These are phyloP conservation scores for Gracilariopsis chorda DNA, from an alignment of 23 red algal species.

Conservation along the genomic window DNA sequence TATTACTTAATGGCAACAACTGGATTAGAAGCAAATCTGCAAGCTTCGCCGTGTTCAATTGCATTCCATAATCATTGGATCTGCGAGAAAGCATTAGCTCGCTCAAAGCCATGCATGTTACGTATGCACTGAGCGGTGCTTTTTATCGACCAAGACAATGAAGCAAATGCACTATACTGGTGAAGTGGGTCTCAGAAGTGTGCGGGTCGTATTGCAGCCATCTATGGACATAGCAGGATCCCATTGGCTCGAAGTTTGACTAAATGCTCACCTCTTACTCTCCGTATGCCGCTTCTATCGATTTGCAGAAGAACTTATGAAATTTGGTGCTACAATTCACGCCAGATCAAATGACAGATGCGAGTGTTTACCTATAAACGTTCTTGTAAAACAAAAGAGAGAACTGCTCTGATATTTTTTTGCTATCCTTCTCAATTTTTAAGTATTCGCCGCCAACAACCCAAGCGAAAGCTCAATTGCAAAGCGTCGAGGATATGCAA, in stretches of 20 bases:
- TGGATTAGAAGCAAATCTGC: too few species aligned
- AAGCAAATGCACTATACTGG: slow-evolving; percentile 28
- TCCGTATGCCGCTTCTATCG: slow-evolving; percentile 62
- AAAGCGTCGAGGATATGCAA: slow-evolving; percentile 67
- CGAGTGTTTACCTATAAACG: slow-evolving; percentile 66
- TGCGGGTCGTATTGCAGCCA: slow-evolving; percentile 73
- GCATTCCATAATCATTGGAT: too few species aligned
- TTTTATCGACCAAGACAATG: slow-evolving; percentile 25
- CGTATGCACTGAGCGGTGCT: slow-evolving; percentile 30
- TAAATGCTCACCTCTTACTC: slow-evolving; percentile 57
- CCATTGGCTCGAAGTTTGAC: slow-evolving; percentile 75
- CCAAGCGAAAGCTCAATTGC: slow-evolving; percentile 60
- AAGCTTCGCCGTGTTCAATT: too few species aligned
- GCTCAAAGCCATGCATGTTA: slow-evolving; percentile 20
- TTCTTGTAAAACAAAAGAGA: slow-evolving; percentile 32
- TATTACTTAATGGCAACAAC: too few species aligned
- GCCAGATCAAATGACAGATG: slow-evolving; percentile 56
- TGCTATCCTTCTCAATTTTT: slow-evolving; percentile 58
- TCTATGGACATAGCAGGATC: slow-evolving; percentile 61
- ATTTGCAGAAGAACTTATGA: slow-evolving; percentile 33
- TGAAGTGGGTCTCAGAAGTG: slow-evolving; percentile 54
- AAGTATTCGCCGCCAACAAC: slow-evolving; percentile 78
- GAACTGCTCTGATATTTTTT: slow-evolving; percentile 70
- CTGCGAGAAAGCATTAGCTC: slow-evolving; percentile 36
- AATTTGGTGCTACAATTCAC: slow-evolving; percentile 57